These are phyloP conservation scores for Talaromyces wortmannii DNA, from an alignment of 495 filamentous ascomycete genomes.

Conservation along the genomic window DNA sequence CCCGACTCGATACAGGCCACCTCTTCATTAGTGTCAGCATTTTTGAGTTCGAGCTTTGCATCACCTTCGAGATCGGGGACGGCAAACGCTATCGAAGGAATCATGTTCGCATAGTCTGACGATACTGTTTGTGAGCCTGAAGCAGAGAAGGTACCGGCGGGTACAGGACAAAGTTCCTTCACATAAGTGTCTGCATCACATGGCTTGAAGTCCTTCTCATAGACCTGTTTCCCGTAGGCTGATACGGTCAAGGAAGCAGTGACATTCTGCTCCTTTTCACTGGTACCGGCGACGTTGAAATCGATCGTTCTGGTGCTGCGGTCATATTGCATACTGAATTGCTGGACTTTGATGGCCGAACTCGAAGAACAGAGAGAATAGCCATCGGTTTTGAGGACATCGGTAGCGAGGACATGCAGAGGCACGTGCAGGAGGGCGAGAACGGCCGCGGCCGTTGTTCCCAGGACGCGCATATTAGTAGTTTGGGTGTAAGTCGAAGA, in stretches of 20 bases:
- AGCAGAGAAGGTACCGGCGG: conserved; percentile 66
- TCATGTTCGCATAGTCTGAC: conserved; percentile 57
- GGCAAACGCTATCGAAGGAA: conserved; percentile 86
- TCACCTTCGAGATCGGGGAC: conserved; percentile 85
- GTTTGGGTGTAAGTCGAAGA: not conserved
- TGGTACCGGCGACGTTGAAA: conserved; percentile 82
- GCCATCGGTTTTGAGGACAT: conserved; percentile 73
- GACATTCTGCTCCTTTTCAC: conserved; percentile 68
- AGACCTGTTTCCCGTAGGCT: conserved; percentile 82
- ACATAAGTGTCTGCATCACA: conserved; percentile 63
- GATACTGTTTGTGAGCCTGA: conserved; percentile 65
- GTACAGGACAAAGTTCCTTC: conserved; percentile 76
- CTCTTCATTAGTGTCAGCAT: conserved; percentile 48
- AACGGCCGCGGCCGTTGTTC: conserved; percentile 1
- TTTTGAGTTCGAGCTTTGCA: conserved; percentile 69
- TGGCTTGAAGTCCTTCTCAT: conserved; percentile 74
- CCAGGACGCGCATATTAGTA: not conserved
- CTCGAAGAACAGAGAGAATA: conserved; percentile 68
- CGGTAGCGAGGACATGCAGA: conserved; percentile 38
- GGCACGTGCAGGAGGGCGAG: not conserved
- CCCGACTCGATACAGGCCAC: conserved; percentile 80
- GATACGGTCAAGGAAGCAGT: conserved; percentile 70
- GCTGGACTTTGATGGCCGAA: conserved; percentile 62
- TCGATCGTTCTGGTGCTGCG: conserved; percentile 59
- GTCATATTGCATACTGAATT: conserved; percentile 74